phyloP scores from a whole-genome alignment of 768 basidiomycete genomes.

The Agaricus bisporus region DNA sequence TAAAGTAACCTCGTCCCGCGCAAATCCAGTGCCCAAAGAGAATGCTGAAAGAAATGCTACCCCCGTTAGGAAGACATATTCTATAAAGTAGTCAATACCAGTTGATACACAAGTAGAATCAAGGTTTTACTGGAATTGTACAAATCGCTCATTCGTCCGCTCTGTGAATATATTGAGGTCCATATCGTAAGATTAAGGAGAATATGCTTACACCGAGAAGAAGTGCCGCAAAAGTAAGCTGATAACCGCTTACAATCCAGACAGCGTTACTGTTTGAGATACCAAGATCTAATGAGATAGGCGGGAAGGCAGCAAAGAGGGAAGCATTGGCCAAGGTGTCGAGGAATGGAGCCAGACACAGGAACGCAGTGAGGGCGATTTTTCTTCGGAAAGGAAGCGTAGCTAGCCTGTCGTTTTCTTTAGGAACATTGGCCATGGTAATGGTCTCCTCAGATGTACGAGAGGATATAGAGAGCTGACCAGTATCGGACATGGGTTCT shows the following conservation, averaged over 20 bases:
- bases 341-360: background rate
- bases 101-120: background rate
- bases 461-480: too few species aligned
- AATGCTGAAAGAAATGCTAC: constrained; percentile 28
- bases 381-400: too few species aligned
- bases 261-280: background rate
- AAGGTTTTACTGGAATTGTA: background rate
- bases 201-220: background rate
- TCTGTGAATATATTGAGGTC: background rate
- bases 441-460: too few species aligned
- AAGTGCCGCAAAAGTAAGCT: constrained; percentile 4
- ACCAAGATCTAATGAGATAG: background rate
- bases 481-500: too few species aligned
- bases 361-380: background rate
- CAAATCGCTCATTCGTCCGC: background rate
- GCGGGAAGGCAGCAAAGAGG: background rate
- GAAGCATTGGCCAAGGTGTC: background rate
- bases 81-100: background rate
- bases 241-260: background rate
- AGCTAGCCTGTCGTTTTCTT: too few species aligned
- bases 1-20: constrained; percentile 33
- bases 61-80: background rate
- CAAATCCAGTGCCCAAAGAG: constrained; percentile 37
- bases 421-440: too few species aligned
- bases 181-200: background rate